These are phyloP conservation scores for Aspergillus ellipticus DNA, from an alignment of 495 filamentous ascomycete species.

Conservation along the genomic window DNA sequence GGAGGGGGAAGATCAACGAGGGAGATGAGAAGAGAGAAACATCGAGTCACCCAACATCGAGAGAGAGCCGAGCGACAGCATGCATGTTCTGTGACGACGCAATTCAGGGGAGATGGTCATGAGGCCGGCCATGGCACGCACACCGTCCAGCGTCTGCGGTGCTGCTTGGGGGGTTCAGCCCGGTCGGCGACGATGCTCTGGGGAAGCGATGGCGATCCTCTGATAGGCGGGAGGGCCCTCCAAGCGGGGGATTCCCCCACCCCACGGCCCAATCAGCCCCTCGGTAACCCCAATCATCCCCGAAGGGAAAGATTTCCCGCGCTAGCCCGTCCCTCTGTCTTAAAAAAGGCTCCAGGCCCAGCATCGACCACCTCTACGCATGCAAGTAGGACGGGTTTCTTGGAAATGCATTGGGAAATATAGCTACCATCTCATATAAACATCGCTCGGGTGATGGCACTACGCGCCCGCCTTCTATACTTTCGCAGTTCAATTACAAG, in stretches of 20 bases:
- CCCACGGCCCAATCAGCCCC: background rate
- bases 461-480: too few relatives aligned
- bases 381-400: too few relatives aligned
- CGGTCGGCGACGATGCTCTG: slow-evolving; percentile 1
- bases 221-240: too few relatives aligned
- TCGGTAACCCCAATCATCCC: background rate
- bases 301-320: background rate
- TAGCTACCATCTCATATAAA: background rate
- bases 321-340: background rate
- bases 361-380: too few relatives aligned
- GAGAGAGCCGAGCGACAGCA: slow-evolving; percentile 8
- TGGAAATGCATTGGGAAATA: background rate
- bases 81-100: slow-evolving; percentile 7
- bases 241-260: background rate
- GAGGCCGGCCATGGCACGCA: background rate
- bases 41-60: slow-evolving; percentile 19
- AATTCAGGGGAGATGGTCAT: background rate
- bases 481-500: slow-evolving; percentile 30
- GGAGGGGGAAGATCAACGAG: background rate
- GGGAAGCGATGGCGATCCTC: slow-evolving; percentile 1
- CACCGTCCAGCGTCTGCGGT: background rate
- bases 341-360: background rate
- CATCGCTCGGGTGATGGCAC: background rate
- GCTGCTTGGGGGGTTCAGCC: background rate
- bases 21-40: background rate